Conservation (phyloP, 352 stramenopile species). For the Pilasporangium apinafurcum region DNA sequence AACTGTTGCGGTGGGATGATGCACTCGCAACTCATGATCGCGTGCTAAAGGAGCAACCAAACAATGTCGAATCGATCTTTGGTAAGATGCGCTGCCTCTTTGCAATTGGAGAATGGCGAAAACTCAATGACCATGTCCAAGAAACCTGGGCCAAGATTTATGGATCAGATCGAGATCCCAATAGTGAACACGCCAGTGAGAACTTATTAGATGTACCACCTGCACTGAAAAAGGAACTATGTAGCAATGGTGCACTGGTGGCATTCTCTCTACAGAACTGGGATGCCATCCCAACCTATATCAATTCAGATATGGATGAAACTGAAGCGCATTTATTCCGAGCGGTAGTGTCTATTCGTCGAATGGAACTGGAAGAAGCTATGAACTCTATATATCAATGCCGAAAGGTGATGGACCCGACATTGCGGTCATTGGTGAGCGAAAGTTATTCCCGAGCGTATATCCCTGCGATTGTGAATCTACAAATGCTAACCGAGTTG, state of each 20-base stretch:
- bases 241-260: conserved; percentile 72
- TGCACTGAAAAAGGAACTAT: conserved; percentile 80
- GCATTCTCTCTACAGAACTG: conserved; percentile 83
- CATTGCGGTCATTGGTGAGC: conserved; percentile 95
- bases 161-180: conserved; percentile 36
- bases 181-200: conserved; percentile 29
- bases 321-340: conserved; percentile 82
- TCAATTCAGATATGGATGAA: conserved; percentile 86
- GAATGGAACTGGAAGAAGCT: conserved; percentile 91
- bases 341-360: conserved; percentile 92
- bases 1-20: conserved; percentile 97
- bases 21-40: conserved; percentile 93
- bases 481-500: conserved; percentile 97
- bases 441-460: conserved; percentile 98
- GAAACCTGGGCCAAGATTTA: conserved; percentile 86
- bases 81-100: conserved; percentile 99
- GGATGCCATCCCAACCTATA: conserved; percentile 79
- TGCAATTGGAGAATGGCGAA: conserved; percentile 95
- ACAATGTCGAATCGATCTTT: conserved; percentile 95
- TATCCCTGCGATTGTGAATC: conserved; percentile 93
- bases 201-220: conserved; percentile 70
- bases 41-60: conserved; percentile 47
- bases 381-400: conserved; percentile 91
- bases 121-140: conserved; percentile 91
- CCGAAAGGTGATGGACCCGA: conserved; percentile 93